Base-by-base conservation (phyloP, 2,329 filamentous ascomycete species). In the Aspergillus calidoustus region DNA sequence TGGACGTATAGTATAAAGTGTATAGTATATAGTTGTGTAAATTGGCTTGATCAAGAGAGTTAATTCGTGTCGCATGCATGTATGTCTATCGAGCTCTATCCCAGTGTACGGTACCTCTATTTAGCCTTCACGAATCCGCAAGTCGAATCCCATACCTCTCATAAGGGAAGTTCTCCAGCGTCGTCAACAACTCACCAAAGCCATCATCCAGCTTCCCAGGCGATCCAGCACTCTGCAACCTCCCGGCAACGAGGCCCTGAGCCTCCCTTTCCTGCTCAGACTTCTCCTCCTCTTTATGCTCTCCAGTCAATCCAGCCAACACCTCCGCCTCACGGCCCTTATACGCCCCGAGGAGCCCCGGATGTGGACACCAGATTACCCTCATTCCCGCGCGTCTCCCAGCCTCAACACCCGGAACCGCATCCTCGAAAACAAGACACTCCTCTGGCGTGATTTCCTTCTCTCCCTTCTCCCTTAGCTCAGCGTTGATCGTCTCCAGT, bases 361-460 rank as follows among this genome's bases (percentile, higher is more conserved):
- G 86, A 78, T 98, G 93, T 25, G 95, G 95, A 69, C 88, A 90
- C 95, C 95, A 99, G 1, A 97, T 83, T 13, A 96, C 93, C 67
- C 94, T 88, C 94, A 98, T 98, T 0, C 94, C 94, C 0, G 95
- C 95, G 67, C 95, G 87, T 57, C 95, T 83, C 4, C 93, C 95
- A 2, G 92, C 88, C 79, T 99, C 95, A 3, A 97, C 92, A 4
- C 95, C 95, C 0, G 93, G 92, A 1, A 98, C 93, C 50, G 90
- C 92, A 77, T 99, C 95, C 79, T 99, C 95, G 71, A 99, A 98
- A 0, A 98, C 95, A 17, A 99, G 83, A 74, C 95, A 98, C 77
- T 98, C 94, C 68, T 91, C 90, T 0, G 93, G 92, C 57, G 74
- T 82, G 65, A 99, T 89, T 57, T 83, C 82, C 62, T 85, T 80